Evolutionary conservation across 2,329 filamentous ascomycete species (phyloP), one percentile per base, ranked within the genome.

Genomic region (Aureobasidium sp.): DNA sequence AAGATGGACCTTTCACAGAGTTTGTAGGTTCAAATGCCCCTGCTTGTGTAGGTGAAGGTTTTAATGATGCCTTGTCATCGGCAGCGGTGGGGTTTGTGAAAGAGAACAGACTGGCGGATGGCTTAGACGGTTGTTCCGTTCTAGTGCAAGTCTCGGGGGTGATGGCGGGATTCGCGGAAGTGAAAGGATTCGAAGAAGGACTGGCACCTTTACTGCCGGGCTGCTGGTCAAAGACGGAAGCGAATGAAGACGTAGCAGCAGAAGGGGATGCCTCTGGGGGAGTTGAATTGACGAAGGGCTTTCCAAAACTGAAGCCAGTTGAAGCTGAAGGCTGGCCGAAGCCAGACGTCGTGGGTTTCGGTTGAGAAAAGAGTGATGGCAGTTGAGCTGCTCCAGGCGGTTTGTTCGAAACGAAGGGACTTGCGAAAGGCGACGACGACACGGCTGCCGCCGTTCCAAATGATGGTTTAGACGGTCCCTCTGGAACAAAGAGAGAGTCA

Each of bases 401-500:
- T 35, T 29, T 38, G n/a, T 27, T 46, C 21, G n/a, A 3, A 43
- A 10, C 43, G 29, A 57, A 57, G 4, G 29, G n/a, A 23, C 29
- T 54, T 21, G 47, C 33, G 10, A 60, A 60, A 11, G 46, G 47
- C 13, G 47, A 46, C 7, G 37, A 21, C 57, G 63, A 37, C 4
- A 13, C 40, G 1, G 54, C 10, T 31, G 40, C 29, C 10, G 47
- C n/a, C 19, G 23, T 15, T 31, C 27, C 47, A 11, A 42, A 27
- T 19, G 37, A 10, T 13, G 23, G 6, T 27, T 49, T 58, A 17
- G 47, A 13, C 10, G 27, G 58, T 9, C 33, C 38, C 13, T 76
- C 71, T 9, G 75, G 72, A 17, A 78, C 64, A 63, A 78, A 78
- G 6, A 78, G 64, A 5, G 74, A 76, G n/a, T 70, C 67, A 33